Base-by-base conservation (phyloP, 2,329 filamentous ascomycete species). In the Phyllosticta citrichinensis region DNA sequence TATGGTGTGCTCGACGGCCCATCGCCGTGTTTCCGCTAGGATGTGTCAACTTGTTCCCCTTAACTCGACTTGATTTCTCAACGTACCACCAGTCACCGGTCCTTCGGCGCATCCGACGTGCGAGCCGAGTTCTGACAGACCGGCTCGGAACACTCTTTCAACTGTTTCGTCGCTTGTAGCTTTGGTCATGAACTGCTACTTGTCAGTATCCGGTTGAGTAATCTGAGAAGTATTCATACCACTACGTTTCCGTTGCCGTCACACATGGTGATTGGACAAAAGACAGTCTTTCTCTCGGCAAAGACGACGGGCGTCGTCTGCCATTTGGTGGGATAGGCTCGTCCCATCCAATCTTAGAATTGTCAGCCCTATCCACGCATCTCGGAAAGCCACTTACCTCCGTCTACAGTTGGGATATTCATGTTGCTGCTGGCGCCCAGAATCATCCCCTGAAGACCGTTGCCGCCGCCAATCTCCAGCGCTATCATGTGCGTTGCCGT, bases 321-420 rank as follows among this genome's bases (percentile, higher is more conserved):
- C 71, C 75, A 75, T 54, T 73, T 75, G 0, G 74, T 77, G n/a
- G 77, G 77, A 64, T 77, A 79, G 6, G 76, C 77, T 19, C 76
- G 67, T 10, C 77, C 77, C 77, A 80, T 80, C 69, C 77, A 73
- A 64, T 80, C 77, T 47, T 47, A 10, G 14, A n/a, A 8, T 24
- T n/a, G 17, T 54, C 19, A 24, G 17, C 22, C 19, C 19, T 1
- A 54, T 54, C 11, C 52, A 14, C 8, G 11, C 14, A 5, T n/a
- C 12, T 30, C 6, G 22, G 19, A 20, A 24, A 30, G 19, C 22
- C 5, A 47, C 40, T 47, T 8, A 47, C 40, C 40, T 20, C 74
- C 77, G 60, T 80, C 77, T 11, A 79, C 71, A 25, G 73, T 73
- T 1, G 77, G 76, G 10, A 76, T 66, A 52, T 76, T 69, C 71